Percentiles rank a stretch among this genome's conserved stretches.
Conservation (phyloP, 2,329 filamentous ascomycete genomes). For the Macrophomina phaseolina region DNA sequence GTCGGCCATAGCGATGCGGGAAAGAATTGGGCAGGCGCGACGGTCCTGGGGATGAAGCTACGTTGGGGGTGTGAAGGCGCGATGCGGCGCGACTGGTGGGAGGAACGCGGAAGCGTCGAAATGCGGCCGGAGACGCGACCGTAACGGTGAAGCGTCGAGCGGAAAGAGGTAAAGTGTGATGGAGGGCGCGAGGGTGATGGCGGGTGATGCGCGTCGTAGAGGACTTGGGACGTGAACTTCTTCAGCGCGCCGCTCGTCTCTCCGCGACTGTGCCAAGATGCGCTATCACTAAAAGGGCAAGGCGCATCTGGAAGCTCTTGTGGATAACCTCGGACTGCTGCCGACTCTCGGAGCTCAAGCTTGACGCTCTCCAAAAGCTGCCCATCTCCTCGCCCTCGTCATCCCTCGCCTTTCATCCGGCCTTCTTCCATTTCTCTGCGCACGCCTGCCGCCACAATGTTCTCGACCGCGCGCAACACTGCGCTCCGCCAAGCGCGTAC, state of each 20-base stretch:
- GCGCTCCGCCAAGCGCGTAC: conserved; percentile 47
- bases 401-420: conserved; percentile 6
- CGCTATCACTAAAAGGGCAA: not conserved
- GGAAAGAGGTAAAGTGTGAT: not conserved
- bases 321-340: conserved; percentile 27
- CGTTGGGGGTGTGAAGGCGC: conserved; percentile 25
- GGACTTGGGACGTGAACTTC: conserved; percentile 28
- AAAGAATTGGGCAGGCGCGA: conserved; percentile 32
- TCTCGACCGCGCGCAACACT: conserved; percentile 43
- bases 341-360: conserved; percentile 26
- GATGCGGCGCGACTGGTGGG: conserved; percentile 7
- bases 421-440: conserved; percentile 2
- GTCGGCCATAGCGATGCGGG: conserved; percentile 41
- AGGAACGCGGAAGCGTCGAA: not conserved
- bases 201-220: conserved; percentile 26
- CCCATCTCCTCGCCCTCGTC: conserved; percentile 2
- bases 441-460: conserved; percentile 36
- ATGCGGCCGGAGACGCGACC: conserved; percentile 1
- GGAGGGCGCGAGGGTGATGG: conserved; percentile 20
- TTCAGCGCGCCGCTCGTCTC: conserved; percentile 28
- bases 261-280: conserved; percentile 14
- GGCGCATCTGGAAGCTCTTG: conserved; percentile 25
- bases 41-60: conserved; percentile 33
- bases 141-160: conserved; percentile 7
- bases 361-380: conserved; percentile 6